These are phyloP conservation scores for Fusarium sarcochroum DNA, from an alignment of 2,329 filamentous ascomycete species.

Conservation along the genomic window DNA sequence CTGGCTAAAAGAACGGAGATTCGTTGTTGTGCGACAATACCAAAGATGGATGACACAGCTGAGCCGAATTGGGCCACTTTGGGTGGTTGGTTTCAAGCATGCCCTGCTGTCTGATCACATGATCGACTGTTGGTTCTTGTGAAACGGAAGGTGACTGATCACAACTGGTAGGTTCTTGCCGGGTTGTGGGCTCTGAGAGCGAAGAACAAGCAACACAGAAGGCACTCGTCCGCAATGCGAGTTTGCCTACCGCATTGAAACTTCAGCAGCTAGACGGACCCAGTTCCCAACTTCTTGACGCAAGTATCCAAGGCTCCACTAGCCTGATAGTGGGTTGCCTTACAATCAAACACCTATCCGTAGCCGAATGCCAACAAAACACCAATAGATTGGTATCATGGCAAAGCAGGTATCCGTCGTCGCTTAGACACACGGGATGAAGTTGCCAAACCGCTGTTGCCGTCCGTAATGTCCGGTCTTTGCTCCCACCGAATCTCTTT, in stretches of 20 bases:
- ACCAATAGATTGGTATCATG: slow-evolving; percentile 21
- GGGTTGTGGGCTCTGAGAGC: not conserved
- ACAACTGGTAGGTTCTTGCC: slow-evolving; percentile 25
- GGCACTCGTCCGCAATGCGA: slow-evolving; percentile 17
- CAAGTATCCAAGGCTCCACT: slow-evolving; percentile 27
- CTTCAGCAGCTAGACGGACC: slow-evolving; percentile 10
- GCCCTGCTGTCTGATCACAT: slow-evolving; percentile 45
- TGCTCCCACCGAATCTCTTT: slow-evolving; percentile 1
- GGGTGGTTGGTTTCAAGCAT: slow-evolving; percentile 28
- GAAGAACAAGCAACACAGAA: slow-evolving; percentile 17
- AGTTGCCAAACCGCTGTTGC: not conserved
- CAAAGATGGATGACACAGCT: slow-evolving; percentile 35
- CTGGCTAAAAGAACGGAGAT: slow-evolving; percentile 5
- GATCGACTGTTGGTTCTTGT: slow-evolving; percentile 41
- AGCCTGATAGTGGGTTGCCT: slow-evolving; percentile 10
- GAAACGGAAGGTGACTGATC: slow-evolving; percentile 39
- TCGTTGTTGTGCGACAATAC: slow-evolving; percentile 42
- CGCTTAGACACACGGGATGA: slow-evolving; percentile 1
- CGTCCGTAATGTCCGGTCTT: not conserved
- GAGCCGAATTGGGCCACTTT: slow-evolving; percentile 38
- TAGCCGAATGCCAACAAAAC: slow-evolving; percentile 2
- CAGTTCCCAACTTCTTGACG: slow-evolving; percentile 31
- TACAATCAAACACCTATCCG: slow-evolving; percentile 5
- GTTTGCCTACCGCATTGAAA: slow-evolving; percentile 13
- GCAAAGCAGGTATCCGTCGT: slow-evolving; percentile 33